A percentile compares a stretch with the other conserved stretches of the same genome.
Conservation (phyloP, 257 asterid species). For the Solanum neorickii region DNA sequence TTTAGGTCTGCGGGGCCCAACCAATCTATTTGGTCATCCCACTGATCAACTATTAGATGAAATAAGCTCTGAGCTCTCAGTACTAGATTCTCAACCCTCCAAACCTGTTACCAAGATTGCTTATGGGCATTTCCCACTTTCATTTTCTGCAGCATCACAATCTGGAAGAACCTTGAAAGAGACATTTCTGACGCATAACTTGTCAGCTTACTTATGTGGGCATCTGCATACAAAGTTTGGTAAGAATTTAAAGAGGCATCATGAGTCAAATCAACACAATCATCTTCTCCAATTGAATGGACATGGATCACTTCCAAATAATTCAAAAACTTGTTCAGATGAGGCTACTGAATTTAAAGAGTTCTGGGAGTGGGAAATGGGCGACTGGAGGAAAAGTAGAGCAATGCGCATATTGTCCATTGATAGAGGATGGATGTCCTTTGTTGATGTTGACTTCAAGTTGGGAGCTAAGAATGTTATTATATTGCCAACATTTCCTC, state of each 20-base stretch:
- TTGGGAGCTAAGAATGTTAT: conserved; percentile 51
- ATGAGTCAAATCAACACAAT: conserved; percentile 25
- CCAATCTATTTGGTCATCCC: conserved; percentile 95
- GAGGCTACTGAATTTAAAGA: conserved; percentile 17
- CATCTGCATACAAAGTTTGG: conserved; percentile 84
- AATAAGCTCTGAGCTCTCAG: conserved; percentile 55
- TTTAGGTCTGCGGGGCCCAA: conserved; percentile 85
- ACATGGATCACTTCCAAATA: conserved; percentile 17
- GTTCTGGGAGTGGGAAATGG: conserved; percentile 98
- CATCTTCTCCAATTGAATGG: conserved; percentile 58
- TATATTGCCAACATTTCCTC: conserved; percentile 73
- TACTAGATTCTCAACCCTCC: conserved; percentile 41
- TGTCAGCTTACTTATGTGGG: conserved; percentile 78
- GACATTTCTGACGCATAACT: conserved; percentile 34
- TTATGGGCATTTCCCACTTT: conserved; percentile 89
- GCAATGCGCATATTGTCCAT: conserved; percentile 80
- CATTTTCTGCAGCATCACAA: conserved; percentile 69
- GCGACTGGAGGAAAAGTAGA: conserved; percentile 84
- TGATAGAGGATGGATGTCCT: conserved; percentile 70
- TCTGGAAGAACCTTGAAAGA: conserved; percentile 68
- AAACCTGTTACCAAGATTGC: conserved; percentile 53
- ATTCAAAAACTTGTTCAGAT: conserved; percentile 23
- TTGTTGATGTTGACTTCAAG: conserved; percentile 51
- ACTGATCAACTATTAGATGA: conserved; percentile 62
- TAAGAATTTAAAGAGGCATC: conserved; percentile 67